Percentiles rank a stretch among this genome's conserved stretches.
Conservation (phyloP, 2,329 filamentous ascomycete species). For the Scytalidium lignicola region DNA sequence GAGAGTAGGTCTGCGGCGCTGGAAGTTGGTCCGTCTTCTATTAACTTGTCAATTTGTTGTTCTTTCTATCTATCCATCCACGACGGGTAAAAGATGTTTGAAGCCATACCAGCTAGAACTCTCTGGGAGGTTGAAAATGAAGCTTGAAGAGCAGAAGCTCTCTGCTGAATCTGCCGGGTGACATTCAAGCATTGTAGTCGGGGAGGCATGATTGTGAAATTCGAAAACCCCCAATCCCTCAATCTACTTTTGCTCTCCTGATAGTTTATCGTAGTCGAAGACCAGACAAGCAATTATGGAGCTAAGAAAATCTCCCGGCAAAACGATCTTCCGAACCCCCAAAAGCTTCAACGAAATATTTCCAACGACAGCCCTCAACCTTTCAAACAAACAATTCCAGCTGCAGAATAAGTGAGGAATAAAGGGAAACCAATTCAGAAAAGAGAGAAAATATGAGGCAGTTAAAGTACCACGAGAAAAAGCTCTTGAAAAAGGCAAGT, state of each 20-base stretch:
- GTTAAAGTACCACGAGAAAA: conserved; percentile 94
- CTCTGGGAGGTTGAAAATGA: conserved; percentile 21
- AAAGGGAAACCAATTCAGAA: conserved; percentile 74
- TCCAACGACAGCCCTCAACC: too few relatives aligned
- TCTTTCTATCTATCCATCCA: conserved; percentile 1
- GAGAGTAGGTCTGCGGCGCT: conserved; percentile 7
- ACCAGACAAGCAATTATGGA: not conserved
- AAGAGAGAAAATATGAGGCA: conserved; percentile 12
- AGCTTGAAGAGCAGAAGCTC: conserved; percentile 8
- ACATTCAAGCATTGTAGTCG: conserved; percentile 26
- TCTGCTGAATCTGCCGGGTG: conserved; percentile 8
- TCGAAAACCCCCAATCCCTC: not conserved
- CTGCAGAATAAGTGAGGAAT: too few relatives aligned
- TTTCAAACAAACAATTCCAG: conserved; percentile 1
- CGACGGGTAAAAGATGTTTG: not conserved
- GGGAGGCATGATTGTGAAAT: conserved; percentile 17
- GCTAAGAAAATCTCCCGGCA: conserved; percentile 3
- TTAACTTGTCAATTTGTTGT: conserved; percentile 4
- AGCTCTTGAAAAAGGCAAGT: conserved; percentile 67
- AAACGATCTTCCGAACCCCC: conserved; percentile 14
- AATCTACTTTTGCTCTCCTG: not conserved
- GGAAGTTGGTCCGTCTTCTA: not conserved
- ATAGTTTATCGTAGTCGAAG: not conserved
- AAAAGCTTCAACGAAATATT: conserved; percentile 9
- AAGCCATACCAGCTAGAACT: conserved; percentile 17